Base-by-base conservation (phyloP, 176 grass and related monocot genomes). In the Puya raimondii region DNA sequence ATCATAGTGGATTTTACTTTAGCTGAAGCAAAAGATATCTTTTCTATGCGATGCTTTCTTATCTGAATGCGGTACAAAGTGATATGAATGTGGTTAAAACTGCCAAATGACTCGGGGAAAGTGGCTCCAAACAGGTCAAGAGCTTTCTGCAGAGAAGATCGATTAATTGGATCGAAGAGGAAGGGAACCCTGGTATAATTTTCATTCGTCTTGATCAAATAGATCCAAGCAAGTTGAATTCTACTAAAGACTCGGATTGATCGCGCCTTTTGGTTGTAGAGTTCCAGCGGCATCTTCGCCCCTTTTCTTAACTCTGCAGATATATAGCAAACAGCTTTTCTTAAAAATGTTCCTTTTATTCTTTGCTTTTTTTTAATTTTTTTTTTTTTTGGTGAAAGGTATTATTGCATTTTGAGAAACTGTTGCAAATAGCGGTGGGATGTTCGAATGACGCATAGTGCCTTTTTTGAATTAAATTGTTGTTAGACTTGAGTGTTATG, bases 111-210 rank as follows among this genome's bases (percentile, higher is more conserved):
- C 42, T 12, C 48, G 54, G 47, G 63, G 9, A 74, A 47, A 72
- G 74, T 64, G 20, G 21, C 49, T 73, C 10, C 71, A 29, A 23
- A 11, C 83, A 97, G 93, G 93, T 85, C 12, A 71, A 78, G 66
- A 91, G 79, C 69, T 79, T 87, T 85, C 64, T 97, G 52, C 79
- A 97, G 52, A 92, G 83, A 64, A 79, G 87, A 80, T 87, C 81
- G 20, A 53, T 92, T 53, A 21, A 81, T 16, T 96, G 89, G 89
- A 85, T 64, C 10, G 83, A 89, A 87, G 79, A 80, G 65, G 89
- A 85, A 53, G 57, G 63, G 42, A 51, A 83, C 50, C 72, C 64
- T 61, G 84, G 79, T 65, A 90, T 52, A 50, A 80, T 88, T 10
- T 74, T 81, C 47, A 79, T 96, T 74, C 79, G 21, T 13, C 85